Evolutionary conservation across 177 flowering plant species (phyloP).

Genomic region (Vitis hybrid): DNA sequence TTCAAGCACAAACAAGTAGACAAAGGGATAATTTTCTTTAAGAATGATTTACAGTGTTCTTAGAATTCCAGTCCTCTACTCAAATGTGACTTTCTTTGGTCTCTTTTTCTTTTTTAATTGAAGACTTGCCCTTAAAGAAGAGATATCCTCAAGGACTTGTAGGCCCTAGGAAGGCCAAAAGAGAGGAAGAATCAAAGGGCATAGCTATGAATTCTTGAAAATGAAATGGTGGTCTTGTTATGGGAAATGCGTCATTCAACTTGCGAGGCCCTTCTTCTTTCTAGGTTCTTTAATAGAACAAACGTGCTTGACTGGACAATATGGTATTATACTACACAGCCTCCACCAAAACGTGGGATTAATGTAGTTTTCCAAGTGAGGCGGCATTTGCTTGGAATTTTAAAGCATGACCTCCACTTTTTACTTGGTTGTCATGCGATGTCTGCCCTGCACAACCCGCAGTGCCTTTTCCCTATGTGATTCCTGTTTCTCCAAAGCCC

Average conservation of each 20-base stretch:
- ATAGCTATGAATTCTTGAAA: conserved; percentile 9
- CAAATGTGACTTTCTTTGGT: neutral
- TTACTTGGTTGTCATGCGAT: neutral
- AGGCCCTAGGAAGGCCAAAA: neutral
- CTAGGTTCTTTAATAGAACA: conserved; percentile 10
- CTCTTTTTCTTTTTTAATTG: no score
- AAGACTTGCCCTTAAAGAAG: no score
- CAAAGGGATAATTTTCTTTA: no score
- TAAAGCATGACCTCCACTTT: neutral
- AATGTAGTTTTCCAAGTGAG: conserved; percentile 11
- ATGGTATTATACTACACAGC: neutral
- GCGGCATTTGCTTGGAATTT: conserved; percentile 17
- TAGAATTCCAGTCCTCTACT: conserved; percentile 1
- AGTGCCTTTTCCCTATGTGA: conserved; percentile 22
- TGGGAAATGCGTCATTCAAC: conserved; percentile 17
- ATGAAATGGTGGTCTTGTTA: conserved; percentile 9
- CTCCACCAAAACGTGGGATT: conserved; percentile 17
- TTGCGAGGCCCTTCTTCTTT: neutral
- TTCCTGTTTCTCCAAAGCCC: conserved; percentile 24
- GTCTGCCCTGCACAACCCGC: conserved; percentile 11
- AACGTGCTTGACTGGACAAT: conserved; percentile 39
- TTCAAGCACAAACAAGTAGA: no score
- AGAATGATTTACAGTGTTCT: no score
- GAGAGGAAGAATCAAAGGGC: neutral
- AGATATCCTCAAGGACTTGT: no score